Evolutionary conservation across 106 monocot genomes (phyloP), one percentile per base, ranked within the genome.

Genomic region (Triglochin maritima): DNA sequence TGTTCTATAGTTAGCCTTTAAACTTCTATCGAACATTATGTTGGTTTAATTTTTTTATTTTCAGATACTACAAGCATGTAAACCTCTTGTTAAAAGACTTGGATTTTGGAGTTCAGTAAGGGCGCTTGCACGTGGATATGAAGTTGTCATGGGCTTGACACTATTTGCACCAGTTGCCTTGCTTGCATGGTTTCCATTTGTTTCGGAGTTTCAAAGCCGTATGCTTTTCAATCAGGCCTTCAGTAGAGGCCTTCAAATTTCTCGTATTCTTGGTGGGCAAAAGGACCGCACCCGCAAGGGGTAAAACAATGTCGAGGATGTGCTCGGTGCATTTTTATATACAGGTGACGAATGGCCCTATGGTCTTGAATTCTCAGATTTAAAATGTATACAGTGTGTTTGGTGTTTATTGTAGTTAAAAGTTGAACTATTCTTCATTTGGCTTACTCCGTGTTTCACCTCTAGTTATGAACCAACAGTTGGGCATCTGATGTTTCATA

Each of bases 151-250:
- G 80, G 89, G 93, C 5, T 49, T 94, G 62, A 74, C 86, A 3
- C 77, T 94, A 7, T 94, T 89, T 67, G 82, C 82, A 5, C 93
- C 93, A 46, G 73, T 94, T 41, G 85, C 89, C 46, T 81, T 94
- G 50, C 72, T 94, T 53, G 86, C 93, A 5, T 89, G 93, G 93
- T 94, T 94, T 44, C 93, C 93, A 0, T 89, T 94, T 77, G 89
- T 94, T 17, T 94, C 93, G 6, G 93, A 94, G 65, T 89, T 94
- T 60, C 93, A 94, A 69, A 94, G 86, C 0, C 72, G 93, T 1
- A 94, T 94, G 93, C 76, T 89, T 7, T 94, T 94, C 49, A 94
- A 94, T 67, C 93, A 94, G 64, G 93, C 93, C 9, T 94, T 94
- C 72, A 94, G 93, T 60, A 86, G 93, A 69, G 93, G 93, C 17